Conservation (phyloP, 139 green algal species). For the Micromonas commoda region DNA sequence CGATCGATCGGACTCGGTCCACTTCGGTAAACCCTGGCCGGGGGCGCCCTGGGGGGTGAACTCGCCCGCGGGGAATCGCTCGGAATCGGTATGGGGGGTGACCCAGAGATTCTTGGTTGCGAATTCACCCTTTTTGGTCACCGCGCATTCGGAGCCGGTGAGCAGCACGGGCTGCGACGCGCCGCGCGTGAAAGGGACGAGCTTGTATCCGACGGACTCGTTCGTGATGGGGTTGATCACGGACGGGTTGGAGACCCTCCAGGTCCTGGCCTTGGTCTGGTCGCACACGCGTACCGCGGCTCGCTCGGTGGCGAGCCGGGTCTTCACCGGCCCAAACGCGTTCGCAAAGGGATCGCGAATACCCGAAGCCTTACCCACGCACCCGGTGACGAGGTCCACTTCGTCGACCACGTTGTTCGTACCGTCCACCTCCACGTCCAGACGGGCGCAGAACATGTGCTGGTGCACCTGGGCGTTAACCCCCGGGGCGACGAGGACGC, state of each 20-base stretch:
- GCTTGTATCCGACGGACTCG: conserved; percentile 51
- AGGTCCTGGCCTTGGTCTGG: conserved; percentile 43
- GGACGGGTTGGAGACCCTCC: conserved; percentile 57
- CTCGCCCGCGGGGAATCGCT: conserved; percentile 64
- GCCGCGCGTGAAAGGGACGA: conserved; percentile 48
- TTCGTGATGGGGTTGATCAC: conserved; percentile 47
- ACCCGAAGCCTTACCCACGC: conserved; percentile 37
- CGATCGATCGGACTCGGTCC: conserved; percentile 34
- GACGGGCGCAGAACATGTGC: conserved; percentile 65
- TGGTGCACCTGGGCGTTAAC: conserved; percentile 64
- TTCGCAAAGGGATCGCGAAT: conserved; percentile 53
- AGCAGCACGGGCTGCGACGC: conserved; percentile 41
- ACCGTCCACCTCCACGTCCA: conserved; percentile 60
- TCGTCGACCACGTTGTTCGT: conserved; percentile 34
- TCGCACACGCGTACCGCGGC: conserved; percentile 42
- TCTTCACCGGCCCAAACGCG: conserved; percentile 44
- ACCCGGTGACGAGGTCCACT: conserved; percentile 46
- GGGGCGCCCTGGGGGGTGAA: conserved; percentile 58
- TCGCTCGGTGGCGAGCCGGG: conserved; percentile 43
- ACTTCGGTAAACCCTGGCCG: conserved; percentile 47
- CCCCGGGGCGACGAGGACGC: conserved; percentile 52
- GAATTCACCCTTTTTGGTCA: conserved; percentile 53
- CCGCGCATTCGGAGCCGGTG: conserved; percentile 40
- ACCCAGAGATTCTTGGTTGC: conserved; percentile 69
- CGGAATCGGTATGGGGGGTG: conserved; percentile 56